phyloP scores from a whole-genome alignment of 441 rosid species.

The Gossypium davidsonii region DNA sequence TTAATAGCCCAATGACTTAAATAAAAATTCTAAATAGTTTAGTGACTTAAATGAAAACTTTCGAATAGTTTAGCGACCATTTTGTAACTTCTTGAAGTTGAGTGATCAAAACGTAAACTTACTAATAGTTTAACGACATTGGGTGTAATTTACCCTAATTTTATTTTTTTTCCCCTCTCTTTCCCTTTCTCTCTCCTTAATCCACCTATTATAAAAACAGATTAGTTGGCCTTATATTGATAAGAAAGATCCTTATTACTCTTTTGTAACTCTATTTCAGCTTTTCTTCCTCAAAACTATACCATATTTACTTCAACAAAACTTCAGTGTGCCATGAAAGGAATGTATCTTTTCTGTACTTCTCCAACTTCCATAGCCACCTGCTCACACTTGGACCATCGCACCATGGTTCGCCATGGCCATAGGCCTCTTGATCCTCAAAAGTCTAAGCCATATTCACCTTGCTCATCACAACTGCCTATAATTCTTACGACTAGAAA shows the following conservation, averaged over 20 bases:
- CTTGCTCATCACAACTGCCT: conserved; percentile 1
- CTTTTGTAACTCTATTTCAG: not conserved
- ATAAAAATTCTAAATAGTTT: too few relatives aligned
- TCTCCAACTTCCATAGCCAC: conserved; percentile 80
- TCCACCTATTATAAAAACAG: conserved; percentile 16
- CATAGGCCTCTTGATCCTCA: conserved; percentile 28
- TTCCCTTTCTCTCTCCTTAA: not conserved
- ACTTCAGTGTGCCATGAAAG: conserved; percentile 35
- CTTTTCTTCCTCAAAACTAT: not conserved
- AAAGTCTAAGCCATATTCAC: conserved; percentile 24
- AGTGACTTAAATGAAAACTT: too few relatives aligned
- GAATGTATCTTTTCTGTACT: conserved; percentile 68
- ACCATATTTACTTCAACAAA: not conserved
- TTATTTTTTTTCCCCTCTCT: too few relatives aligned
- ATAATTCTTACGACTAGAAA: conserved; percentile 31
- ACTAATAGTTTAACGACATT: too few relatives aligned
- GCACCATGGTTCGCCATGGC: conserved; percentile 38
- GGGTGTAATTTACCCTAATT: not conserved
- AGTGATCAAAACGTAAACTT: too few relatives aligned
- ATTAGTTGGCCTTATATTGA: conserved; percentile 8
- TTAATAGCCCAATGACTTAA: too few relatives aligned
- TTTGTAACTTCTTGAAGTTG: too few relatives aligned
- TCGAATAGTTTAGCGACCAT: too few relatives aligned
- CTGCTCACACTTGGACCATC: conserved; percentile 38
- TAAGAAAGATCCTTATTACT: conserved; percentile 4